Evolutionary conservation across 441 rosid species (phyloP), one percentile per base, ranked within the genome.

Genomic region (Syzygium malaccense): DNA sequence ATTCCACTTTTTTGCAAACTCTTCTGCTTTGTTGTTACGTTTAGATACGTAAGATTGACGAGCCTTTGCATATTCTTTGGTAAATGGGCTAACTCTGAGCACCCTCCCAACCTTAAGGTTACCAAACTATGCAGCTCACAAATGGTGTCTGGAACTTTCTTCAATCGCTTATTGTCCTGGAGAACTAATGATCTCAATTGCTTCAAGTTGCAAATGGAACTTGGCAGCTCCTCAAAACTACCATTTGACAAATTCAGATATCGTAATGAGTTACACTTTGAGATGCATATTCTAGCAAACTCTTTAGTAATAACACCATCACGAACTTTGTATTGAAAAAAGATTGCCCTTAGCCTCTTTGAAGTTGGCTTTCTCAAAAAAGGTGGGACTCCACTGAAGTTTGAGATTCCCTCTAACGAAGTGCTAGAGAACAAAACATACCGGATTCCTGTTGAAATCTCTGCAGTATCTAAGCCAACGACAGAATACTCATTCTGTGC

Each of bases 21-120:
- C 4, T 37, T 71, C 7, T 71, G 80, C 49, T 71, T 71, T 37
- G 80, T 71, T 13, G 80, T 71, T 71, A 20, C 6, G 8, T 13
- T 4, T 71, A 71, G 49, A 20, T 2, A 17, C 15, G 4, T n/a
- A 30, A 62, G 37, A 15, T 2, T 7, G 10, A 62, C 3, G 71
- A 62, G 71, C 20, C 15, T 33, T 33, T 33, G 11, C 80, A 68
- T 33, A 32, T 33, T 68, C 11, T 19, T 19, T 8, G 80, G 80
- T 41, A 33, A 68, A 23, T 68, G 41, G 8, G 4, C 49, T 19
- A 68, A 15, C 26, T 33, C 4, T 19, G 0, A 9, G 80, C 80
- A 68, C 20, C 49, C 15, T 1, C 0, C 0, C 0, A 68, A 12
- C 3, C 0, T 1, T 10, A 33, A 68, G 1, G 6, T 10, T 68